Conservation (phyloP, 2,329 filamentous ascomycete species). For the Aspergillus udagawae region DNA sequence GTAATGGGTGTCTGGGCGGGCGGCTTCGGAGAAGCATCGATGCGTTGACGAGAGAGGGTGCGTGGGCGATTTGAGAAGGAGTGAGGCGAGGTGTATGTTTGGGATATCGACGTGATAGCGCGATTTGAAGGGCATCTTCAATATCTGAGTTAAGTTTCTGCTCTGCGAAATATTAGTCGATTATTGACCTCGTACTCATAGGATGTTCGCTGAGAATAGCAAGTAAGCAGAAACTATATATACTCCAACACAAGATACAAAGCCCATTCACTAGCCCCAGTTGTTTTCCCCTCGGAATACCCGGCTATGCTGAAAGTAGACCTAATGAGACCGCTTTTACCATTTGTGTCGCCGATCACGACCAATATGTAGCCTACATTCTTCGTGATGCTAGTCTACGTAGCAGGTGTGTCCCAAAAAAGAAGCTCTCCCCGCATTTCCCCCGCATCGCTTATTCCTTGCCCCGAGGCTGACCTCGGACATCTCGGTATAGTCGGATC, state of each 20-base stretch:
- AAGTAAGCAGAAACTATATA: not conserved
- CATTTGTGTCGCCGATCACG: not conserved
- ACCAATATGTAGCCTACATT: not conserved
- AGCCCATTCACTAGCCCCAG: not conserved
- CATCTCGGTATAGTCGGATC: not conserved
- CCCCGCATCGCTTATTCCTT: not conserved
- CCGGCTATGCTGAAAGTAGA: not conserved
- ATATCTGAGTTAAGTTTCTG: not conserved
- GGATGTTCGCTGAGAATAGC: not conserved
- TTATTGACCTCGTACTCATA: not conserved
- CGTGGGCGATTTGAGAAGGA: conserved; percentile 50
- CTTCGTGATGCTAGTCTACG: not conserved
- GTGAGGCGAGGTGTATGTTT: conserved; percentile 35
- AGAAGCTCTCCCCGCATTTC: conserved; percentile 1
- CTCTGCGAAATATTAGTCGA: not conserved
- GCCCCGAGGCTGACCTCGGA: not conserved
- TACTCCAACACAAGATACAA: not conserved
- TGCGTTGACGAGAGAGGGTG: conserved; percentile 44
- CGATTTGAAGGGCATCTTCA: conserved; percentile 52
- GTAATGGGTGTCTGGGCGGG: conserved; percentile 62
- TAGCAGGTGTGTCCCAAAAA: not conserved
- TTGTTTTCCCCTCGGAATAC: not conserved
- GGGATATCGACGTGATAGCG: conserved; percentile 47
- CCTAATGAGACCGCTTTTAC: not conserved
- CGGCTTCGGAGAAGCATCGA: conserved; percentile 58